A percentile compares a stretch with the other conserved stretches of the same genome.
Evolutionary conservation across 257 asterid species (phyloP).

Genomic region (Cynanchum wilfordii): DNA sequence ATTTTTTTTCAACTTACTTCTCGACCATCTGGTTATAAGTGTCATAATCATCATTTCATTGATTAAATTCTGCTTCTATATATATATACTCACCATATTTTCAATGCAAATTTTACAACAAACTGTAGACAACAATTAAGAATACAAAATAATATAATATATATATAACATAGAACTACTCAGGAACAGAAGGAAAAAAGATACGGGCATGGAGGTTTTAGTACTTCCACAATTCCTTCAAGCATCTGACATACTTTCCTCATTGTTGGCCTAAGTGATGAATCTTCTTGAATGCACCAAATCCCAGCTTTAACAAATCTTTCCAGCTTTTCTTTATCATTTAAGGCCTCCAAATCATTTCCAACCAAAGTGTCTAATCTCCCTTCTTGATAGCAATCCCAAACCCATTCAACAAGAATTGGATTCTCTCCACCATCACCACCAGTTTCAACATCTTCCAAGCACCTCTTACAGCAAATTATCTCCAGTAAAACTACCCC

Average conservation of each 20-base stretch:
- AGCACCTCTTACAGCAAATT: slow-evolving; percentile 19
- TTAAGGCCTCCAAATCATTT: slow-evolving; percentile 20
- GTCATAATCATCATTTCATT: too few species aligned
- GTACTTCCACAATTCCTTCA: slow-evolving; percentile 32
- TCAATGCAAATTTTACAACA: too few species aligned
- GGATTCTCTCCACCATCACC: slow-evolving; percentile 1
- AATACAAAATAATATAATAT: too few species aligned
- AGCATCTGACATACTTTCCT: slow-evolving; percentile 29
- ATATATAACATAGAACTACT: background rate
- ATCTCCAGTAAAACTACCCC: slow-evolving; percentile 34
- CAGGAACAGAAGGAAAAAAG: background rate
- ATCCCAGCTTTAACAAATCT: slow-evolving; percentile 25
- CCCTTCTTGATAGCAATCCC: slow-evolving; percentile 30
- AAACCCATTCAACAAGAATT: slow-evolving; percentile 26
- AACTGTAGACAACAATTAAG: too few species aligned
- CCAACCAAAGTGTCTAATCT: slow-evolving; percentile 19
- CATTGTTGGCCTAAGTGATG: slow-evolving; percentile 29
- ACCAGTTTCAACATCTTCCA: slow-evolving; percentile 7
- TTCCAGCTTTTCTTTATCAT: slow-evolving; percentile 19
- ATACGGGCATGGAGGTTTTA: slow-evolving; percentile 17
- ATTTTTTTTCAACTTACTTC: too few species aligned
- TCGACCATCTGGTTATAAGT: too few species aligned
- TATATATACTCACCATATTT: too few species aligned
- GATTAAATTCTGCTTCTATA: too few species aligned
- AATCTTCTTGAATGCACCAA: slow-evolving; percentile 37